Percentiles rank a stretch among this genome's conserved stretches.
These are phyloP conservation scores for Pythium biforme DNA, from an alignment of 352 stramenopile genomes.

Conservation along the genomic window DNA sequence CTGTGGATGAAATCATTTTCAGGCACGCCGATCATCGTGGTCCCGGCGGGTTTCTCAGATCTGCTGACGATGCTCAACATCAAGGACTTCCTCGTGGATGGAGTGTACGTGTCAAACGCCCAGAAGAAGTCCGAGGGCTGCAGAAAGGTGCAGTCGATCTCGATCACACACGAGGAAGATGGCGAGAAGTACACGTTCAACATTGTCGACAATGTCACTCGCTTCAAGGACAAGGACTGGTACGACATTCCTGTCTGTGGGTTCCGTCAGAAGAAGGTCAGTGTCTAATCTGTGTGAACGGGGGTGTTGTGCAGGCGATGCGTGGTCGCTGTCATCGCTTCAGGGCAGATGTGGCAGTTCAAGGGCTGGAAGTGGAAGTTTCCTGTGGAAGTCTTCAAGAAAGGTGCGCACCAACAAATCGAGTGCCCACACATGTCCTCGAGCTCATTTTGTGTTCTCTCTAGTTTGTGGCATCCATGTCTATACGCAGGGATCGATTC, in stretches of 20 bases:
- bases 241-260: conserved; percentile 25
- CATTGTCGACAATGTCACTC: conserved; percentile 83
- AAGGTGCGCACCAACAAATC: conserved; percentile 41
- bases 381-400: conserved; percentile 90
- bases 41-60: conserved; percentile 84
- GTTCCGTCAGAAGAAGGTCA: background rate
- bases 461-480: conserved; percentile 82
- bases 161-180: conserved; percentile 80
- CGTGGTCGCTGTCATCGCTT: conserved; percentile 89
- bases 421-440: background rate
- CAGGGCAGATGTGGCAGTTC: conserved; percentile 90
- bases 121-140: conserved; percentile 86
- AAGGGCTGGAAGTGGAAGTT: conserved; percentile 94
- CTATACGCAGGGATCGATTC: conserved; percentile 78
- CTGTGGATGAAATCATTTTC: background rate
- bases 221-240: conserved; percentile 88
- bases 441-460: background rate
- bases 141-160: conserved; percentile 80
- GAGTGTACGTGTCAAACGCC: conserved; percentile 76
- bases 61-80: conserved; percentile 89
- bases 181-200: conserved; percentile 86
- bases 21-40: conserved; percentile 91
- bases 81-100: conserved; percentile 85
- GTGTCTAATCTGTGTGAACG: background rate
- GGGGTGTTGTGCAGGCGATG: conserved; percentile 59